Conservation (phyloP, 345 rosid species). For the Hirschfeldia incana region DNA sequence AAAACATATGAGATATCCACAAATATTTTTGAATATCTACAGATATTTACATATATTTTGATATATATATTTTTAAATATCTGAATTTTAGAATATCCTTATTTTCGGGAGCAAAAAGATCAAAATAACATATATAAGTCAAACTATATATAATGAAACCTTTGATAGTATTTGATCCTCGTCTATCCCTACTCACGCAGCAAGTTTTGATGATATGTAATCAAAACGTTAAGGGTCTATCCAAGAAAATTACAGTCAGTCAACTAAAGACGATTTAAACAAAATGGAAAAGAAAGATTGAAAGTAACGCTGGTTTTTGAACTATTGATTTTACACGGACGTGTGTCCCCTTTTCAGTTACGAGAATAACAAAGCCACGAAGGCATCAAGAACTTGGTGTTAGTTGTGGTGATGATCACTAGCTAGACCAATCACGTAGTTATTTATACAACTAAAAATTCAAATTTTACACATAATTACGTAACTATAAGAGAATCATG, state of each 20-base stretch:
- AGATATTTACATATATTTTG: too few species aligned
- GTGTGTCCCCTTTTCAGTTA: not conserved
- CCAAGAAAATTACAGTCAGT: constrained; percentile 31
- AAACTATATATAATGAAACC: too few species aligned
- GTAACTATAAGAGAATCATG: constrained; percentile 28
- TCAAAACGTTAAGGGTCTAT: constrained; percentile 19
- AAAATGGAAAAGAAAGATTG: not conserved
- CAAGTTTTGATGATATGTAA: not conserved
- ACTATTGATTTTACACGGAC: not conserved
- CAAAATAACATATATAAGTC: too few species aligned
- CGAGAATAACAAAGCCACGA: not conserved
- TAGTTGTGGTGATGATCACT: constrained; percentile 25
- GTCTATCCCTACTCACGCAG: too few species aligned
- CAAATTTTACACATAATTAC: constrained; percentile 27
- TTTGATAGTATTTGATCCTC: too few species aligned
- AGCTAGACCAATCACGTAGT: constrained; percentile 22
- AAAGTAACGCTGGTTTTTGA: constrained; percentile 2
- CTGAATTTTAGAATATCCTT: too few species aligned
- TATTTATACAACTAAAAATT: constrained; percentile 4
- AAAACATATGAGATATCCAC: too few species aligned
- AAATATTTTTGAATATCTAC: too few species aligned
- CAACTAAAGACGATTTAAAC: not conserved
- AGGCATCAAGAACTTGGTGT: constrained; percentile 18
- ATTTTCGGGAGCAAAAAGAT: too few species aligned
- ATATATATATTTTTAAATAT: too few species aligned